These are phyloP conservation scores for Podaxis sp. DNA, from an alignment of 768 basidiomycete species.

Conservation along the genomic window DNA sequence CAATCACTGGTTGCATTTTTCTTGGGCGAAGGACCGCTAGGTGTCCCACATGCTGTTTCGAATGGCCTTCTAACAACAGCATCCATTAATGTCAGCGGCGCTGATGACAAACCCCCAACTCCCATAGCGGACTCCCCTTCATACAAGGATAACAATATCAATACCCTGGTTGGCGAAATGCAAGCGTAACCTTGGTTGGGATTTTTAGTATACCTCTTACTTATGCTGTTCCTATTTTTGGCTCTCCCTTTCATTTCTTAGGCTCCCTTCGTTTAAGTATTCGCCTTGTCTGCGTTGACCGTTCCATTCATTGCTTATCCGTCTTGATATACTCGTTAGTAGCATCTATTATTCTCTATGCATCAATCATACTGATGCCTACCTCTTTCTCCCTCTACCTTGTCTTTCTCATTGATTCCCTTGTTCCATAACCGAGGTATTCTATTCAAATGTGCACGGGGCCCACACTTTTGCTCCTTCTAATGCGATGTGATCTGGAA, in stretches of 20 bases:
- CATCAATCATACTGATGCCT: not conserved
- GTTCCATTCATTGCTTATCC: not conserved
- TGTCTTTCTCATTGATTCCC: not conserved
- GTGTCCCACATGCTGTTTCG: not conserved
- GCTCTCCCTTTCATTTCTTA: not conserved
- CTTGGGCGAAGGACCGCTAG: constrained; percentile 23
- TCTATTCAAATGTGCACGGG: not conserved
- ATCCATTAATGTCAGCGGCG: not conserved
- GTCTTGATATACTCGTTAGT: not conserved
- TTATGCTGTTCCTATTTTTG: not conserved
- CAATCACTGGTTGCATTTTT: constrained; percentile 46
- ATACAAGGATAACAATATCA: not conserved
- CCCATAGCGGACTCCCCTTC: not conserved
- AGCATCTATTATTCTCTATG: constrained; percentile 2
- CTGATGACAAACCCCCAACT: not conserved
- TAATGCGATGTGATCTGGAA: not conserved
- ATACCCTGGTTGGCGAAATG: constrained; percentile 6
- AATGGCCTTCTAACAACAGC: not conserved
- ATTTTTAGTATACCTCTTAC: constrained; percentile 1
- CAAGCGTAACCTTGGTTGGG: constrained; percentile 1
- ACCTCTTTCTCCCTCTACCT: not conserved
- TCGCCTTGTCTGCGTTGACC: not conserved
- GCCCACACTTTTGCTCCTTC: not conserved
- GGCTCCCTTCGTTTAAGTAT: not conserved
- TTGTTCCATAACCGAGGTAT: constrained; percentile 17